These are phyloP conservation scores for Quercus wislizeni DNA, from an alignment of 306 rosid genomes.

Conservation along the genomic window DNA sequence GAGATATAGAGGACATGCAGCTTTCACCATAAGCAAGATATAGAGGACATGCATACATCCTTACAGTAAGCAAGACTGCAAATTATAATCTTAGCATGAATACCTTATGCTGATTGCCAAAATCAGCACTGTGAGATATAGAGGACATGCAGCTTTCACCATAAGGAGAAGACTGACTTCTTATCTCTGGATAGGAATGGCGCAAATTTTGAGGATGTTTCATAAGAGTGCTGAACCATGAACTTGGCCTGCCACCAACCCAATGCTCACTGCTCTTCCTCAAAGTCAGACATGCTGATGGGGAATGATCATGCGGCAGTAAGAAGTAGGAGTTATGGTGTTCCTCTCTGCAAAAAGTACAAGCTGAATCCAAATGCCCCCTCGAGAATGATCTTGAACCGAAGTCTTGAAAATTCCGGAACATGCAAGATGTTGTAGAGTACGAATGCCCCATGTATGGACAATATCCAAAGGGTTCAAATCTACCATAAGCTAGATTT, in stretches of 20 bases:
- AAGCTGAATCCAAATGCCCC: conserved; percentile 21
- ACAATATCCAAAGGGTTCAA: conserved; percentile 15
- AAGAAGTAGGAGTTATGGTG: conserved; percentile 36
- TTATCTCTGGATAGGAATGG: conserved; percentile 35
- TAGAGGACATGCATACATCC: too few relatives aligned
- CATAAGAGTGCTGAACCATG: conserved; percentile 19
- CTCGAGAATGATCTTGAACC: conserved; percentile 15
- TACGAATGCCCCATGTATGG: conserved; percentile 19
- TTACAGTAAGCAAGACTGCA: neutral
- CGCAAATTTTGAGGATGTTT: conserved; percentile 25
- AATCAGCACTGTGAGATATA: conserved; percentile 15
- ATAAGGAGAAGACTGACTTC: conserved; percentile 21
- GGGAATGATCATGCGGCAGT: conserved; percentile 33
- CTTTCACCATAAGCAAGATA: conserved; percentile 9
- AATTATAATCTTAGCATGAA: neutral
- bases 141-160: conserved; percentile 26
- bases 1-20: conserved; percentile 21
- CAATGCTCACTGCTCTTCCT: conserved; percentile 39
- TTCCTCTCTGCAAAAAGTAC: conserved; percentile 40
- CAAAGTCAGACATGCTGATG: conserved; percentile 32
- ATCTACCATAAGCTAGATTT: conserved; percentile 25
- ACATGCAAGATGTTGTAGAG: conserved; percentile 35
- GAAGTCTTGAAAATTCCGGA: conserved; percentile 28
- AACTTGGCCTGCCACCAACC: conserved; percentile 28
- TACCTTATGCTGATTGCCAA: conserved; percentile 31